Base-by-base conservation (phyloP, 257 asterid genomes). In the Avicennia marina region DNA sequence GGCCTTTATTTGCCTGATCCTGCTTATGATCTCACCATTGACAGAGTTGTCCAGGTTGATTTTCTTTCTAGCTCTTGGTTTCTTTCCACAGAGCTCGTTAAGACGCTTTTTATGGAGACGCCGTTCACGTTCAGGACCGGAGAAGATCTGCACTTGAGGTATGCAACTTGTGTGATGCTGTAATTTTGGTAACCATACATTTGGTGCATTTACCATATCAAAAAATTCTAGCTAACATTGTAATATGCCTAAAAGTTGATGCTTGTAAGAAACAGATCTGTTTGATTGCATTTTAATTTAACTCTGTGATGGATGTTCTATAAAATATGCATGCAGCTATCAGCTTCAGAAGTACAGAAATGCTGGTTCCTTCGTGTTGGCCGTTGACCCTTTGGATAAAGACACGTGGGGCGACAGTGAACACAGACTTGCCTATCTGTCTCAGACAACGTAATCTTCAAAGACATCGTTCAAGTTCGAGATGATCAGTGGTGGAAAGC, bases 401-500 rank as follows among this genome's bases (percentile, higher is more conserved):
- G 98, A 91, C 70, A 85, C 98, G 3, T 91, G 98, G 98, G 98
- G 98, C 0, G 98, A 91, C 25, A 88, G 97, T 33, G 95, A 91
- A 43, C 98, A 91, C 41, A 60, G 98, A 51, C 75, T 91, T 0
- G 98, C 98, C 10, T 88, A 91, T 55, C 90, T 91, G 2, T 82
- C 98, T 0, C 97, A 91, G 64, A 91, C 98, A 12, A 91, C 98
- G 97, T 83, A 3, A 91, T 91, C 29, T 91, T 88, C 94, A 91
- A 88, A 63, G 94, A 79, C 53, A 72, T 78, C 0, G 97, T 91
- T 45, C 97, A 83, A 73, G 94, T 81, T 19, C 67, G 98, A 26
- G 97, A 91, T 55, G 87, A 88, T 20, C 98, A 88, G 39, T 91
- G 98, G 98, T 91, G 98, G 98, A 88, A 77, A 57, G 97, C 98